Evolutionary conservation across 306 rosid genomes (phyloP), one percentile per base, ranked within the genome.

Genomic region (Senna tora): DNA sequence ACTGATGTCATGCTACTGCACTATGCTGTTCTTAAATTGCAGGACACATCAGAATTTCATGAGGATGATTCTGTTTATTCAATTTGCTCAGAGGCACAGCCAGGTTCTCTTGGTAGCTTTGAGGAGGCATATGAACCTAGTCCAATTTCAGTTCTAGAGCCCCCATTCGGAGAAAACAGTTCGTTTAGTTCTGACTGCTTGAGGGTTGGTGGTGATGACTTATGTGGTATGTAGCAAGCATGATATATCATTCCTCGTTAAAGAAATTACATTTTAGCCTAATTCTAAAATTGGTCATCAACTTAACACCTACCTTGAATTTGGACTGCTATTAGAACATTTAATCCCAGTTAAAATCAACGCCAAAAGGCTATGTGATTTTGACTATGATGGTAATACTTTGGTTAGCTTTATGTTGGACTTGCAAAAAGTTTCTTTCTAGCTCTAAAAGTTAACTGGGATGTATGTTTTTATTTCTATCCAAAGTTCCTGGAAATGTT

Each of bases 61-160:
- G 77, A 77, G 62, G 88, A 82, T 78, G 81, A 71, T 63, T 76
- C 81, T 30, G 74, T n/a, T 21, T 69, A 50, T 76, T 85, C 85
- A 38, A 71, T 52, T 56, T 83, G 65, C 73, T 77, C 80, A 14
- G 68, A 53, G 69, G 46, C 73, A 36, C 82, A 68, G 66, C 53
- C 67, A 36, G 87, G 83, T 73, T 83, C 84, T 56, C 34, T 54
- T 47, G 61, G 22, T 66, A 81, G 77, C 69, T 80, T 66, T 42
- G 92, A 80, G 54, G 85, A 81, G 77, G 80, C 77, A 47, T 76
- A 55, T 81, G 81, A 81, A 65, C 87, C 91, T 39, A 91, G 93
- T 76, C 97, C 99, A 59, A 76, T 84, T 62, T 95, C 96, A 32
- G 96, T 91, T 79, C 81, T 95, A 69, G 85, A 91, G 61, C 77